Conservation (phyloP, 345 rosid species). For the Lumnitzera littorea region DNA sequence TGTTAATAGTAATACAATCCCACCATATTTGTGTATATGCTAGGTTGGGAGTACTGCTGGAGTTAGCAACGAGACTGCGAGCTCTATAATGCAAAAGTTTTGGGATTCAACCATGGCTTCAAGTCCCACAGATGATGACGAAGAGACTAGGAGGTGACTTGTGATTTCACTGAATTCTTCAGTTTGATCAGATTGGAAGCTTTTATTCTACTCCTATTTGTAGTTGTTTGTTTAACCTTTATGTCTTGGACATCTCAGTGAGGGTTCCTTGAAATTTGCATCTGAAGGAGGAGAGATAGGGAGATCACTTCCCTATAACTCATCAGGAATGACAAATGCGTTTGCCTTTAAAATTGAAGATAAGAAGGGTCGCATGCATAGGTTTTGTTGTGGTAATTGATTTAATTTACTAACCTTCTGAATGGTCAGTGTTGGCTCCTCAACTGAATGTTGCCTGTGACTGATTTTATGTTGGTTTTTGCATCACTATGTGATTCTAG, state of each 20-base stretch:
- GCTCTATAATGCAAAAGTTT: constrained; percentile 92
- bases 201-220: background rate
- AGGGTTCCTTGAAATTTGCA: constrained; percentile 65
- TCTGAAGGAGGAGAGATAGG: constrained; percentile 76
- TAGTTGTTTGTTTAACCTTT: constrained; percentile 8
- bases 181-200: too few species aligned
- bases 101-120: constrained; percentile 97
- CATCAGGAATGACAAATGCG: constrained; percentile 26
- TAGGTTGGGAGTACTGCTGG: constrained; percentile 79
- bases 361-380: constrained; percentile 75
- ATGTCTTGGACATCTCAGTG: constrained; percentile 43
- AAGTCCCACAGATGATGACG: constrained; percentile 75
- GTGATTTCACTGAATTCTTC: too few species aligned
- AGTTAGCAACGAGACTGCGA: constrained; percentile 61
- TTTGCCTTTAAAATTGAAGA: constrained; percentile 89
- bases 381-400: constrained; percentile 79
- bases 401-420: background rate
- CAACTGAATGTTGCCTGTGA: background rate
- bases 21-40: constrained; percentile 2
- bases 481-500: constrained; percentile 29
- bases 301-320: constrained; percentile 44
- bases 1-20: background rate
- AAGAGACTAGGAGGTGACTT: constrained; percentile 67
- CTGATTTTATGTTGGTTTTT: background rate
- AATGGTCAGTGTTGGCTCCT: background rate